A percentile compares a stretch with the other conserved stretches of the same genome.
phyloP scores from a whole-genome alignment of 106 monocot genomes.

The Triglochin maritima region DNA sequence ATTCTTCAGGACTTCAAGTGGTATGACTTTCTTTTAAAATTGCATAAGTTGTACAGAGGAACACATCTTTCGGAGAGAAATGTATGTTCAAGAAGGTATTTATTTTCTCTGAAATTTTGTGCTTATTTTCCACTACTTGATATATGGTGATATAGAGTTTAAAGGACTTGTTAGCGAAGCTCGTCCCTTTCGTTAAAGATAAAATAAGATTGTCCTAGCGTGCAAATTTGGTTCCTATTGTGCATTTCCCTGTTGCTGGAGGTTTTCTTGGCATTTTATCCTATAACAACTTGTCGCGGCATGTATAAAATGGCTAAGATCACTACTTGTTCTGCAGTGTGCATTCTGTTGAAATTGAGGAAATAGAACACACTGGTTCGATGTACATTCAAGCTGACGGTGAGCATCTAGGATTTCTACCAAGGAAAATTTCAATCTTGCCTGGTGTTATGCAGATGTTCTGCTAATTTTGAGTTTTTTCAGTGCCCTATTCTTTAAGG shows the following conservation, averaged over 20 bases:
- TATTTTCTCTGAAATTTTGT: neutral
- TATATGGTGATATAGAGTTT: neutral
- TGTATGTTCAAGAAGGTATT: slow-evolving; percentile 58
- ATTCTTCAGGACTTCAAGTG: slow-evolving; percentile 92
- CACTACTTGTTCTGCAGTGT: slow-evolving; percentile 28
- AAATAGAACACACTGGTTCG: slow-evolving; percentile 16
- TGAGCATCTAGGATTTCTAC: slow-evolving; percentile 75
- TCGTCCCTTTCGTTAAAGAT: neutral
- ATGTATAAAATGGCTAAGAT: too few relatives aligned
- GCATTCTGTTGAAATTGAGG: slow-evolving; percentile 50
- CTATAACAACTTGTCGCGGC: too few relatives aligned
- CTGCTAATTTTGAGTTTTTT: neutral
- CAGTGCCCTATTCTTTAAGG: too few relatives aligned
- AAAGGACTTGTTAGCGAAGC: neutral
- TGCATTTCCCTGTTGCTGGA: too few relatives aligned
- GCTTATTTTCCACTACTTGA: neutral
- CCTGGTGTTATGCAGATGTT: slow-evolving; percentile 49
- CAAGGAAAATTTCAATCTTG: slow-evolving; percentile 48
- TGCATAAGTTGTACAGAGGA: slow-evolving; percentile 76
- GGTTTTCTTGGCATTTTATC: too few relatives aligned
- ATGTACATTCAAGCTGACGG: slow-evolving; percentile 76
- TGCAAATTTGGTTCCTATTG: too few relatives aligned
- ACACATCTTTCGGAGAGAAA: slow-evolving; percentile 71
- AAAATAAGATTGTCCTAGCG: too few relatives aligned
- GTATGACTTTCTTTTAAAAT: slow-evolving; percentile 78